Conservation (phyloP, 495 filamentous ascomycete genomes). For the Cercophora sp. region DNA sequence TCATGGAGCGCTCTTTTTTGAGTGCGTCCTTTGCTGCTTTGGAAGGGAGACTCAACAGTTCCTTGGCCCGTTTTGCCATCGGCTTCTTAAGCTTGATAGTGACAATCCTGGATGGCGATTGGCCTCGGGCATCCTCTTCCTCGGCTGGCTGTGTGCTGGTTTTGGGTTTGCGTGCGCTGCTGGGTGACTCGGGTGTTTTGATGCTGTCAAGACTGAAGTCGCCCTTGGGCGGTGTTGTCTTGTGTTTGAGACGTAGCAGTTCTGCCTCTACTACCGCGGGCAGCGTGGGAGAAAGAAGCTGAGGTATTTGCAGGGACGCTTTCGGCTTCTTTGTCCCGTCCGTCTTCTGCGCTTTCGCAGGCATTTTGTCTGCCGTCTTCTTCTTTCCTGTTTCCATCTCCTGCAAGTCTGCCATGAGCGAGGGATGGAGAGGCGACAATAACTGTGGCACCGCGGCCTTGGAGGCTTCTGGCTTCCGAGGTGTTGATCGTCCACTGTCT, state of each 20-base stretch:
- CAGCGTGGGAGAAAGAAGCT: slow-evolving; percentile 46
- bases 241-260: slow-evolving; percentile 31
- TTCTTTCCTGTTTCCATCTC: slow-evolving; percentile 24
- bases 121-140: slow-evolving; percentile 25
- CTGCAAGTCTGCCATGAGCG: slow-evolving; percentile 29
- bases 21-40: slow-evolving; percentile 36
- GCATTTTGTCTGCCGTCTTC: slow-evolving; percentile 31
- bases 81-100: slow-evolving; percentile 42
- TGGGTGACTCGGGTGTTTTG: slow-evolving; percentile 34
- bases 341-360: slow-evolving; percentile 19
- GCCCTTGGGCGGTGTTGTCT: slow-evolving; percentile 28
- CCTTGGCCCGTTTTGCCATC: slow-evolving; percentile 36
- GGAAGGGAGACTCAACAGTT: slow-evolving; percentile 42
- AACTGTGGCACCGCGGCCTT: slow-evolving; percentile 34
- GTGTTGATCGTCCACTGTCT: slow-evolving; percentile 30
- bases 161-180: slow-evolving; percentile 34
- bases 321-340: slow-evolving; percentile 32
- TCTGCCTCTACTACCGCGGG: slow-evolving; percentile 43
- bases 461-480: slow-evolving; percentile 32
- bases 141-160: slow-evolving; percentile 25
- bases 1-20: slow-evolving; percentile 37
- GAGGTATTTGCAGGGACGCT: slow-evolving; percentile 28
- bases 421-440: slow-evolving; percentile 41
- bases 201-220: slow-evolving; percentile 26
- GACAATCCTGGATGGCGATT: slow-evolving; percentile 23